Base-by-base conservation (phyloP, 2,329 filamentous ascomycete species). In the Phoma sp. region DNA sequence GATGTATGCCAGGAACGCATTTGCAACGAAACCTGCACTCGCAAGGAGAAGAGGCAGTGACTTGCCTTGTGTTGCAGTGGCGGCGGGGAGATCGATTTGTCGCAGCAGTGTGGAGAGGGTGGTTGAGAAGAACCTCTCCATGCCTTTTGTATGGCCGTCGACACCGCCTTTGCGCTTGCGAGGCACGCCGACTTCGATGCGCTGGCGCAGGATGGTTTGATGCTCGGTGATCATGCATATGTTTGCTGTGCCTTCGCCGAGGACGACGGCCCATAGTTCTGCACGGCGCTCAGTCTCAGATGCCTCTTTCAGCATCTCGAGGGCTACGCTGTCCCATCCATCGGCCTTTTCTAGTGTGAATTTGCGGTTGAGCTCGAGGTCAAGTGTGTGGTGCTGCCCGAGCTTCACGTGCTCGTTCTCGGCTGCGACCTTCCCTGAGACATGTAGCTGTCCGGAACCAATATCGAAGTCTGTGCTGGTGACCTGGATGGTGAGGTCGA, bases 291-390 rank as follows among this genome's bases (percentile, higher is more conserved):
- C 88, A 63, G 90, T 86, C 65, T 91, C 87, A 12, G 93, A 83
- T 1, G 92, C 89, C 72, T 96, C 91, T 51, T 84, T 81, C 10
- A 99, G 83, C 38, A 90, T 88, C 54, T 90, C 87, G 40, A 89
- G 79, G 3, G 93, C 91, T 10, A 99, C 87, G 62, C 89, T 93
- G 75, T 99, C 95, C 95, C 95, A 99, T 34, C 92, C 84, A 72
- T 78, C 62, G 47, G 71, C 88, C 77, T 98, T 98, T 78, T 92
- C 89, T 7, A 99, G 74, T 6, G 90, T 93, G 66, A 98, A 98
- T 43, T 92, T 88, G 34, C 93, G 84, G 67, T 95, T 87, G 53
- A 96, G 81, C 73, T 97, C 93, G 38, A 99, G 83, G 62, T 97
- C 93, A 1, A 91, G 80, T 0, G 88, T 91, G 69, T 91, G 88